Evolutionary conservation across 225 moss, liverwort and hornwort genomes (phyloP).

Genomic region (Ulota crispa): DNA sequence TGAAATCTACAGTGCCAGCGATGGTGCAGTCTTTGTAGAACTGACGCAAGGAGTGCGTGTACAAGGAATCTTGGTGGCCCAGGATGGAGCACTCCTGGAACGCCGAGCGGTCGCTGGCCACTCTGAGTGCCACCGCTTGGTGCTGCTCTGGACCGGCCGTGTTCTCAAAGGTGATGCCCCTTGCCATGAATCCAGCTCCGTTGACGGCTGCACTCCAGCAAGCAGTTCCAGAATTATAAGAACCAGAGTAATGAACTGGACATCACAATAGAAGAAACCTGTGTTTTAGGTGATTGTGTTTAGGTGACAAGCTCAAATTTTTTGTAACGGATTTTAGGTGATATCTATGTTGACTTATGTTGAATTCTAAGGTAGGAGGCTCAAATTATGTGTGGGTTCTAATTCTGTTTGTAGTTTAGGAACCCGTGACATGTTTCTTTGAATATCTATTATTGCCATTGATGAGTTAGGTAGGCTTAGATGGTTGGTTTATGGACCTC

Average conservation of each 20-base stretch:
- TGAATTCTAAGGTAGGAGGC: too few species aligned
- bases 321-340: too few species aligned
- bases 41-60: slow-evolving; percentile 71
- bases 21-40: slow-evolving; percentile 74
- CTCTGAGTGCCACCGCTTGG: slow-evolving; percentile 81
- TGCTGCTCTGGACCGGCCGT: slow-evolving; percentile 58
- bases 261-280: background rate
- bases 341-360: too few species aligned
- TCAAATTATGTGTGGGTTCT: too few species aligned
- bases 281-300: too few species aligned
- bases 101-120: slow-evolving; percentile 62
- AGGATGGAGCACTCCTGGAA: slow-evolving; percentile 69
- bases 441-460: too few species aligned
- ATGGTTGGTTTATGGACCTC: too few species aligned
- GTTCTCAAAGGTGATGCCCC: slow-evolving; percentile 77
- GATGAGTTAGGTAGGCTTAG: too few species aligned
- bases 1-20: slow-evolving; percentile 71
- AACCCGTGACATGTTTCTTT: too few species aligned
- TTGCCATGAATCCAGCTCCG: slow-evolving; percentile 67
- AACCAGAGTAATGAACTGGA: background rate
- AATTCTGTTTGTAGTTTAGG: too few species aligned
- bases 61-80: slow-evolving; percentile 77
- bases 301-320: too few species aligned
- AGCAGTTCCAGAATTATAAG: background rate
- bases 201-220: slow-evolving; percentile 42